Evolutionary conservation across 768 basidiomycete genomes (phyloP).

Genomic region (Pisolithus microcarpus): DNA sequence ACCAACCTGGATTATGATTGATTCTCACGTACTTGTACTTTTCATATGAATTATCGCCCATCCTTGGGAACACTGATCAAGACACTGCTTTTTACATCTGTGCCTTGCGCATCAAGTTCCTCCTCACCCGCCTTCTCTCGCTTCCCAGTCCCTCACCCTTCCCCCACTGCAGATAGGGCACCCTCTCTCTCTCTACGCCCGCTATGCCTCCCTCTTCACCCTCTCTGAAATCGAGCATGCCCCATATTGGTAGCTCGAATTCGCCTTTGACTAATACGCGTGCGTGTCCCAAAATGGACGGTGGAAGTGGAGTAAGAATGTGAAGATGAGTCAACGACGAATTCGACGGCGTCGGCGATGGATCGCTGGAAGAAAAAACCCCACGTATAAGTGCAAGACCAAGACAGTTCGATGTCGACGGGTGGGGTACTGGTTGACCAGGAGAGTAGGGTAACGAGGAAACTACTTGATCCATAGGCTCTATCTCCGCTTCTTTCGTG

Average conservation of each 20-base stretch:
- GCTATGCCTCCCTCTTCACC: slow-evolving; percentile 37
- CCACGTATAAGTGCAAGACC: slow-evolving; percentile 75
- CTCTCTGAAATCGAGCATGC: slow-evolving; percentile 67
- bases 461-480: background rate
- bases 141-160: slow-evolving; percentile 64
- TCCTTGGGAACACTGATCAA: background rate
- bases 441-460: slow-evolving; percentile 51
- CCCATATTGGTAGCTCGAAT: slow-evolving; percentile 82
- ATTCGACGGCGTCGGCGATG: slow-evolving; percentile 8
- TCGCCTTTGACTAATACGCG: slow-evolving; percentile 70
- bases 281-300: slow-evolving; percentile 32
- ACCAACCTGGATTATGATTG: background rate
- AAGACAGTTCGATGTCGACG: slow-evolving; percentile 53
- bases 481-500: background rate
- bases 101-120: slow-evolving; percentile 81
- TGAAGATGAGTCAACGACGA: slow-evolving; percentile 46
- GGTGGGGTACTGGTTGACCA: slow-evolving; percentile 45
- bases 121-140: slow-evolving; percentile 63
- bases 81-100: slow-evolving; percentile 43
- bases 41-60: background rate
- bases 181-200: slow-evolving; percentile 44
- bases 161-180: slow-evolving; percentile 78
- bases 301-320: slow-evolving; percentile 69
- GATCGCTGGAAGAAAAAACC: background rate
- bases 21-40: background rate